Evolutionary conservation across 495 filamentous ascomycete genomes (phyloP), one percentile per base, ranked within the genome.

Genomic region (Daldinia concentrica): DNA sequence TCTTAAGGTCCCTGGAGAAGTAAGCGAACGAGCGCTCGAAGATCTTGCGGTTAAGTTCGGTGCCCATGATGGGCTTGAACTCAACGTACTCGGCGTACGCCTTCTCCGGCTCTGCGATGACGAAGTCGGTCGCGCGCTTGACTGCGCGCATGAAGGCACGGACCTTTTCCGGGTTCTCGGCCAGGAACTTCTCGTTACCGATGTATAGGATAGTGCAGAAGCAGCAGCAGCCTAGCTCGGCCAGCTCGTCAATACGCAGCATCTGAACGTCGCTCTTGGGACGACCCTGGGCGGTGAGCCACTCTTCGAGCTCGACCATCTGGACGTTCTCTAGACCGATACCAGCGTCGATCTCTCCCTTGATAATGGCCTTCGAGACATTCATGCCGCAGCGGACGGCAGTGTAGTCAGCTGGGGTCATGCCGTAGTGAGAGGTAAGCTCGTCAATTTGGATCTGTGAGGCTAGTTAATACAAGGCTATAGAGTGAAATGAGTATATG

Each of bases 121-220:
- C 88, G 73, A 86, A 88, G 74, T 91, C 89, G 0, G 90, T 91
- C 8, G 85, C 84, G 34, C 84, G 85, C 79, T 91, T 90, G 72
- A 90, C 85, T 65, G 87, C 89, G 15, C 84, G 81, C 83, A 91
- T 86, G 79, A 89, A 88, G 45, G 85, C 85, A 56, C 68, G 68
- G 2, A 89, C 85, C 74, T 89, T 81, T 29, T 88, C 88, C 0
- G 83, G 82, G 78, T 90, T 88, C 58, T 84, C 80, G 27, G 83
- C 79, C 45, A 91, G 77, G 83, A 92, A 92, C 45, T 75, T 73
- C 76, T 91, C 88, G 75, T 91, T 80, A 74, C 82, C 82, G 59
- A 92, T 92, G 83, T 92, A 92, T 45, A 92, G 82, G 75, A 91
- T 90, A 1, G 87, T 88, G 81, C 89, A 90, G 85, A 91, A 91